Conservation (phyloP, 2,329 filamentous ascomycete species). For the Ascochyta viciae-villosae region DNA sequence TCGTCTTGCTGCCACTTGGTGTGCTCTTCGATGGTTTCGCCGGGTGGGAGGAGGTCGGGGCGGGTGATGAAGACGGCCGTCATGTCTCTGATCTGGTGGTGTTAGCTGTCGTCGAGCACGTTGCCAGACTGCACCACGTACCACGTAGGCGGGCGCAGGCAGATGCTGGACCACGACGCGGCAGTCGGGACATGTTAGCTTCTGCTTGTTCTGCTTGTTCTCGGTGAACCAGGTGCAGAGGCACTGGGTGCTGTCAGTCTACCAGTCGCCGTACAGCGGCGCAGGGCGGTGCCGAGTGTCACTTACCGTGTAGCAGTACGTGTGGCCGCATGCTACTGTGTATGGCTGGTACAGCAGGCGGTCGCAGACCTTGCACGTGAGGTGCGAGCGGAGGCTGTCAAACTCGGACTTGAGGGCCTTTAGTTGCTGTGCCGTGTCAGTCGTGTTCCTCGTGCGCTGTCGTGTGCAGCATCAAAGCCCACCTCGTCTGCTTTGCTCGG, state of each 20-base stretch:
- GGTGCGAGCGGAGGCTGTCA: constrained; percentile 64
- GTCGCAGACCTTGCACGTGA: constrained; percentile 74
- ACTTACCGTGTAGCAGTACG: constrained; percentile 72
- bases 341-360: constrained; percentile 74
- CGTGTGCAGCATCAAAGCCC: constrained; percentile 15
- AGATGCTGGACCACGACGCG: constrained; percentile 64
- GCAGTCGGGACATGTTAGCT: constrained; percentile 71
- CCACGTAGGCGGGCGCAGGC: constrained; percentile 70
- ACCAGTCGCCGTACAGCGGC: background rate
- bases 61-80: constrained; percentile 68
- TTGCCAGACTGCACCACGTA: constrained; percentile 43
- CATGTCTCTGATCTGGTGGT: constrained; percentile 67
- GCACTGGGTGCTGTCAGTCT: constrained; percentile 55
- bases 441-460: constrained; percentile 1
- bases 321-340: constrained; percentile 72
- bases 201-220: constrained; percentile 59
- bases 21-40: constrained; percentile 70
- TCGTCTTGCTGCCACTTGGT: constrained; percentile 64
- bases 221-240: constrained; percentile 63
- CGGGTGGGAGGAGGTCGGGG: constrained; percentile 66
- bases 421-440: constrained; percentile 48
- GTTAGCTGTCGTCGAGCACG: background rate
- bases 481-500: constrained; percentile 49
- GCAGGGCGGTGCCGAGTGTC: constrained; percentile 20
- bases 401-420: constrained; percentile 59